Percentiles rank a stretch among this genome's conserved stretches.
phyloP scores from a whole-genome alignment of 1,284 basidiomycete genomes.

The Rhizoctonia solani region DNA sequence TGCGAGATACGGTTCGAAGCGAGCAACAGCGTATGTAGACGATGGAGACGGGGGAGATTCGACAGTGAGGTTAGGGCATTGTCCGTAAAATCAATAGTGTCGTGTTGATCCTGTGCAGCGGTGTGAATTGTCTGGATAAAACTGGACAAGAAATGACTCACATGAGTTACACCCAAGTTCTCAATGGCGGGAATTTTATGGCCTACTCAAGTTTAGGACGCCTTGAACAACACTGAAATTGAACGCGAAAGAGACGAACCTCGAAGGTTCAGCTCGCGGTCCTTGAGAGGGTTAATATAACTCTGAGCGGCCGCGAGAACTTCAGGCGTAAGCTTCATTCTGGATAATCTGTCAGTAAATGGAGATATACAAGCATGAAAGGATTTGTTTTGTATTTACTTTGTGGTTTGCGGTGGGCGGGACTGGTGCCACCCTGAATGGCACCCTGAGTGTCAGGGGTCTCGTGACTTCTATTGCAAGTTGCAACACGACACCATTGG shows the following conservation, averaged over 20 bases:
- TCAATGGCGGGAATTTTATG: constrained; percentile 98
- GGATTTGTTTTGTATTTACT: constrained; percentile 3
- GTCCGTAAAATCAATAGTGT: constrained; percentile 94
- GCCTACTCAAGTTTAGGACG: constrained; percentile 55
- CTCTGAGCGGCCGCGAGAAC: constrained; percentile 78
- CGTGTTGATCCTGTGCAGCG: constrained; percentile 76
- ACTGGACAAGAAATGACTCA: constrained; percentile 47
- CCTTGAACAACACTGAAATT: constrained; percentile 35
- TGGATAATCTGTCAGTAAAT: not conserved
- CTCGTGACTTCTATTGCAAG: constrained; percentile 26
- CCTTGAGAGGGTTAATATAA: constrained; percentile 86
- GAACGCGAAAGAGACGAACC: constrained; percentile 57
- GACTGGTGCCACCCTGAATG: not conserved
- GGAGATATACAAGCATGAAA: not conserved
- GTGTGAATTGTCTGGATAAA: not conserved
- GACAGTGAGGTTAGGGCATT: constrained; percentile 90
- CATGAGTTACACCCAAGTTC: constrained; percentile 97
- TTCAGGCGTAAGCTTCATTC: constrained; percentile 92
- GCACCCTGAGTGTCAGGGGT: constrained; percentile 31
- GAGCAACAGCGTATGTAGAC: constrained; percentile 77
- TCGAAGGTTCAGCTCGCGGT: constrained; percentile 92
- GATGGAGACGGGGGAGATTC: constrained; percentile 82
- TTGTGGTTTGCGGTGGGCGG: not conserved
- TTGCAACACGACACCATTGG: constrained; percentile 31
- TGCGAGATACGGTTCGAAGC: constrained; percentile 87